Percentiles rank a stretch among this genome's conserved stretches.
These are phyloP conservation scores for Solanum hybrid DNA, from an alignment of 305 asterid genomes.

Conservation along the genomic window DNA sequence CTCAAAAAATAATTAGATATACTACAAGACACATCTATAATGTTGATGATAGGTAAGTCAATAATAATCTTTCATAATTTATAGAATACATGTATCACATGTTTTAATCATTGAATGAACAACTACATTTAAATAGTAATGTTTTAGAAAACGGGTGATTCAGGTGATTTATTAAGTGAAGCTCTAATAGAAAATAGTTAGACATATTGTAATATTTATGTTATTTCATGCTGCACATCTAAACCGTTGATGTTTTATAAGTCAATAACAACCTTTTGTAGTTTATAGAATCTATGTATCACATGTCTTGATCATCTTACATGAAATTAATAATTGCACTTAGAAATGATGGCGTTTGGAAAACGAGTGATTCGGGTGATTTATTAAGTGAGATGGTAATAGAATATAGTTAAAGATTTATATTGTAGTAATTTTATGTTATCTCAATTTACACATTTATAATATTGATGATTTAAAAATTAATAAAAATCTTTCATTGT, in stretches of 20 bases:
- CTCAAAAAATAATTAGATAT: background rate
- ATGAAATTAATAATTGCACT: background rate
- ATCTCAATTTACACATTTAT: background rate
- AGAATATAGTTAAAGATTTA: background rate
- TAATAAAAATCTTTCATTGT: background rate
- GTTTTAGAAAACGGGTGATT: background rate
- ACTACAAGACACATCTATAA: no score
- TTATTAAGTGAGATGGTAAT: background rate
- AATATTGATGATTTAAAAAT: background rate
- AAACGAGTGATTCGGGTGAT: background rate
- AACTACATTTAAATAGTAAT: no score
- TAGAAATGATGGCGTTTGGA: background rate
- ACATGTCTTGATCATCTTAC: background rate
- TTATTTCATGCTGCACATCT: background rate
- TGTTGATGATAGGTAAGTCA: background rate
- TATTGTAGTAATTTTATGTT: background rate
- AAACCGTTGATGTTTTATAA: background rate
- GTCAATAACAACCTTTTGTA: background rate
- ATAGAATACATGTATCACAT: no score
- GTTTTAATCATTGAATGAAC: no score
- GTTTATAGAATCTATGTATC: background rate
- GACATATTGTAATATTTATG: background rate
- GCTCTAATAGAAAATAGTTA: background rate
- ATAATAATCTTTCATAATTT: no score
- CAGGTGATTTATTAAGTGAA: background rate